Base-by-base conservation (phyloP, 1,139 yeast genomes). In the Petasospora rhodanensis region DNA sequence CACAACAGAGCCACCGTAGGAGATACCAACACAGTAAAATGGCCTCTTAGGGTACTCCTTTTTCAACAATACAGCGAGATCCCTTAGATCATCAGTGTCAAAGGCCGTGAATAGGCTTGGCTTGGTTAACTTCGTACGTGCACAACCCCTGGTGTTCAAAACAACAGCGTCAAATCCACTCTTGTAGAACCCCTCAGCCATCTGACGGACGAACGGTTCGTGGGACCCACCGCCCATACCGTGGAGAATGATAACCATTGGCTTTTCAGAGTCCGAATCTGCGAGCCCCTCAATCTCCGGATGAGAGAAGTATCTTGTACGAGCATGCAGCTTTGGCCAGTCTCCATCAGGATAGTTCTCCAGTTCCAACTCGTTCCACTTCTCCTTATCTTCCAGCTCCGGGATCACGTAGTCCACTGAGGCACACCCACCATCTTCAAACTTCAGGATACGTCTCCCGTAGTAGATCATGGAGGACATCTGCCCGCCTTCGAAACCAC, bases 181-280 rank as follows among this genome's bases (percentile, higher is more conserved):
- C 10, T 45, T 39, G 17, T 55, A 48, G 22, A 62, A 40, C n/a
- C 51, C 49, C 15, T 54, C 51, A 4, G 64, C 55, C 36, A 79
- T 55, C 39, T 89, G 78, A 40, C 95, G 73, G 37, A 87, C 81
- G 49, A 86, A 77, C 3, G 91, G 76, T 54, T 89, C 96, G 47
- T 86, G 94, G 14, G 95, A 81, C 0, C 96, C 96, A 14, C 96
- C 96, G 5, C 86, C 89, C 24, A 89, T 70, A 0, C 96, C 97
- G 53, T 89, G 96, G 32, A 80, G 61, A 5, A 81, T 66, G 17
- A 87, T 70, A 21, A 83, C 70, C 35, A 87, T 61, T 2, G 96
- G 95, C 35, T 64, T 70, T 5, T 61, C 56, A 10, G 63, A 67
- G 18, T 62, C 66, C 5, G 56, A 51, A 18, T 55, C 54, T 2